These are phyloP conservation scores for Zygoascus meyerae DNA, from an alignment of 1,139 yeast genomes.

Conservation along the genomic window DNA sequence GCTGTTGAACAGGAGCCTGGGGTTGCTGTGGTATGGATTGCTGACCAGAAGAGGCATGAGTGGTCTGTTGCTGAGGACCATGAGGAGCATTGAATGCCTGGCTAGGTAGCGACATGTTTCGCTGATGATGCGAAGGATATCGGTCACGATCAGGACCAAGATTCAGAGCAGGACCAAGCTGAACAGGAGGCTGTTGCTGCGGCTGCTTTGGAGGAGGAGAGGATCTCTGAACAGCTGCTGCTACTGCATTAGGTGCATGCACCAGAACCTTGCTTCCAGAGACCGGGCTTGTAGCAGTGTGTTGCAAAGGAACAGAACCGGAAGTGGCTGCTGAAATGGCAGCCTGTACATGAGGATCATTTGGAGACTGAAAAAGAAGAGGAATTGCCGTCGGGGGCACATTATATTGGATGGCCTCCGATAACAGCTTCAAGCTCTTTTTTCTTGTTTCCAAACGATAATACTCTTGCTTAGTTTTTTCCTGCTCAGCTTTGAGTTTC, in stretches of 20 bases:
- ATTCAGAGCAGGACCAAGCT: slow-evolving; percentile 7
- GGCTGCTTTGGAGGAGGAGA: slow-evolving; percentile 11
- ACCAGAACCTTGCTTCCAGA: slow-evolving; percentile 8
- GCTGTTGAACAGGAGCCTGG: slow-evolving; percentile 19
- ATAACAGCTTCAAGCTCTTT: slow-evolving; percentile 55
- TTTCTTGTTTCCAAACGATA: slow-evolving; percentile 61
- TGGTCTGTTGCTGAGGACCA: slow-evolving; percentile 16
- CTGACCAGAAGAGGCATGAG: slow-evolving; percentile 16
- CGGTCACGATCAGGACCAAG: slow-evolving; percentile 18
- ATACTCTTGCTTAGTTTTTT: slow-evolving; percentile 75
- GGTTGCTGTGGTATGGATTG: slow-evolving; percentile 16
- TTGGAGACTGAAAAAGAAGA: slow-evolving; percentile 40
- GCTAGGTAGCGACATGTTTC: slow-evolving; percentile 25
- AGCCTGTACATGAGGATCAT: slow-evolving; percentile 12
- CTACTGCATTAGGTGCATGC: slow-evolving; percentile 13
- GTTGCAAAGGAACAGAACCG: slow-evolving; percentile 10
- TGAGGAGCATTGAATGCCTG: slow-evolving; percentile 21
- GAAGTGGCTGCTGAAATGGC: slow-evolving; percentile 9
- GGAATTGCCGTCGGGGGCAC: slow-evolving; percentile 68
- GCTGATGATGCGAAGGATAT: slow-evolving; percentile 23
- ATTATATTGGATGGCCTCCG: slow-evolving; percentile 55
- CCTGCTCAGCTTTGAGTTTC: slow-evolving; percentile 66
- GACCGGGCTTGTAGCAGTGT: slow-evolving; percentile 8
- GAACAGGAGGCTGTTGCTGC: slow-evolving; percentile 4
- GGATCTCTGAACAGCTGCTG: slow-evolving; percentile 3